These are phyloP conservation scores for Phytopythium delawarense DNA, from an alignment of 352 stramenopile species.

Conservation along the genomic window DNA sequence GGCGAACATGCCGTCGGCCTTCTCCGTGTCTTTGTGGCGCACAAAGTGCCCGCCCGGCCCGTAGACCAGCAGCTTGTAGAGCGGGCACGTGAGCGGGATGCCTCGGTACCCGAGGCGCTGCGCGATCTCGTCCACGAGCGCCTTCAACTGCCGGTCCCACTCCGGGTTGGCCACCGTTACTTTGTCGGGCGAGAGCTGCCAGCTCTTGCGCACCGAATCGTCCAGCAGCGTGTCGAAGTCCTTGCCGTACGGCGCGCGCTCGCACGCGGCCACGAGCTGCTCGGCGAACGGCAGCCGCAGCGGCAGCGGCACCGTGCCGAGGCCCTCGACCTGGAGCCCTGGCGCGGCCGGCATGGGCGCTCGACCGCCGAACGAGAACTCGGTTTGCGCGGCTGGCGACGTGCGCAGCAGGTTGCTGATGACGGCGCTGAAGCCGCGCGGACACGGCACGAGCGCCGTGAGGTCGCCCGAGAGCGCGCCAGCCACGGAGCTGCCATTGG, in stretches of 20 bases:
- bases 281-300: constrained; percentile 7
- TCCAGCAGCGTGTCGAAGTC: constrained; percentile 7
- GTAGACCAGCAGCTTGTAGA: constrained; percentile 48
- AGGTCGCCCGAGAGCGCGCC: constrained; percentile 2
- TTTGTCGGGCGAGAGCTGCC: constrained; percentile 10
- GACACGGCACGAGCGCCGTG: background rate
- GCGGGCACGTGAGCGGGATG: constrained; percentile 8
- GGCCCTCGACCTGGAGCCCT: constrained; percentile 9
- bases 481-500: background rate
- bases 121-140: constrained; percentile 4
- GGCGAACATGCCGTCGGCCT: constrained; percentile 43
- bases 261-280: constrained; percentile 9
- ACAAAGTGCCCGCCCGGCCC: constrained; percentile 34
- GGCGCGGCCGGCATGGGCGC: constrained; percentile 8
- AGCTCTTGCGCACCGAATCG: constrained; percentile 11
- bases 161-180: constrained; percentile 12
- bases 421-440: background rate
- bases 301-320: constrained; percentile 10
- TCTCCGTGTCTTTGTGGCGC: constrained; percentile 46
- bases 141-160: constrained; percentile 10
- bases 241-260: constrained; percentile 5
- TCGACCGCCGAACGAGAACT: constrained; percentile 16
- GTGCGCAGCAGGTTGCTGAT: constrained; percentile 14
- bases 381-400: background rate
- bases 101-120: constrained; percentile 11